phyloP scores from a whole-genome alignment of 1,284 basidiomycete species.

The Naganishia sp. region DNA sequence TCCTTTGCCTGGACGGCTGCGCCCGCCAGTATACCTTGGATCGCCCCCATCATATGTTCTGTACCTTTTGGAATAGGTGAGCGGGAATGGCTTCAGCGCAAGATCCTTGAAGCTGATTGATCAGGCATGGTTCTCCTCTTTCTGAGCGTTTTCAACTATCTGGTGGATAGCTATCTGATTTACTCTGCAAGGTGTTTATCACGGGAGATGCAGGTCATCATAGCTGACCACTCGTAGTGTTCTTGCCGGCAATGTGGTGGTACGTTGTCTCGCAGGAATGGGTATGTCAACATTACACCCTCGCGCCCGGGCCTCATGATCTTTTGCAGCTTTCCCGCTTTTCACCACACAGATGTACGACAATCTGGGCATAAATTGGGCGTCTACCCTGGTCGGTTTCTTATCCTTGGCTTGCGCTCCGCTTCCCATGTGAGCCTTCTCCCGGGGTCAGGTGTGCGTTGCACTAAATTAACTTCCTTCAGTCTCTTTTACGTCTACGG shows the following conservation, averaged over 20 bases:
- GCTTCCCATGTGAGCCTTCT: slow-evolving; percentile 21
- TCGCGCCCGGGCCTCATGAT: slow-evolving; percentile 48
- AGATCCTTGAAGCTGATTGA: background rate
- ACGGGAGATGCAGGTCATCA: background rate
- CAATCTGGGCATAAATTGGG: slow-evolving; percentile 53
- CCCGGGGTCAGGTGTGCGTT: no score
- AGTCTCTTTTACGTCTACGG: slow-evolving; percentile 39
- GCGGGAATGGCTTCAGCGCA: background rate
- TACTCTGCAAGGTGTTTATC: slow-evolving; percentile 57
- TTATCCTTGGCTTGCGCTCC: slow-evolving; percentile 37
- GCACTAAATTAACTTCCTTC: background rate
- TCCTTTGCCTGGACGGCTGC: slow-evolving; percentile 60
- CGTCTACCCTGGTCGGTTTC: slow-evolving; percentile 48
- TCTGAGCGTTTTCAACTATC: slow-evolving; percentile 54
- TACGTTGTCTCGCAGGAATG: slow-evolving; percentile 50
- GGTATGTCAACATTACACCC: slow-evolving; percentile 18
- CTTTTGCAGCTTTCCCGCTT: slow-evolving; percentile 49
- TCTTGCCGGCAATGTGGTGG: slow-evolving; percentile 52
- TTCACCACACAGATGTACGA: slow-evolving; percentile 47
- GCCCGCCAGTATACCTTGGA: slow-evolving; percentile 61
- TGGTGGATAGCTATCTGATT: slow-evolving; percentile 67
- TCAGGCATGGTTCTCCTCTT: slow-evolving; percentile 41
- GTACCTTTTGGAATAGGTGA: slow-evolving; percentile 60
- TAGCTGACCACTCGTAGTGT: slow-evolving; percentile 10
- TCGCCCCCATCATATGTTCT: slow-evolving; percentile 63